Evolutionary conservation across 345 rosid genomes (phyloP), one percentile per base, ranked within the genome.

Genomic region (Stellera chamaejasme): DNA sequence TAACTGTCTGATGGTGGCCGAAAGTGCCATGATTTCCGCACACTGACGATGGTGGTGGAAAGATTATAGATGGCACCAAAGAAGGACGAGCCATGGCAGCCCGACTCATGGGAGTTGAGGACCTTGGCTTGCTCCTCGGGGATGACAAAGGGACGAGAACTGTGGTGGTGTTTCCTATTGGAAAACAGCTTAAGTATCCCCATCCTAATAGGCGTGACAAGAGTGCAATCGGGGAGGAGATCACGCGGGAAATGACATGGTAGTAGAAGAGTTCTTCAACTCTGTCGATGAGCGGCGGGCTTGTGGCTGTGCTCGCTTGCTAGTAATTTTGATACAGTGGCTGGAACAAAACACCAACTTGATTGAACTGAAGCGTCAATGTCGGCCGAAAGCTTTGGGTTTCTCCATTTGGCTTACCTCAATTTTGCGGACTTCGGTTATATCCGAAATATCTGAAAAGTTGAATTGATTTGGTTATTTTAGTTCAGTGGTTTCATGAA

Each of bases 21-120:
- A 85, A 10, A 84, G 75, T n/a, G 83, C 85, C 85, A 79, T 81
- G 73, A 84, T 79, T 16, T 88, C 83, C 15, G n/a, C n/a, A 82
- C 83, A 9, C 85, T 85, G 6, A 84, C 77, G 56, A 81, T 69
- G 32, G 85, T 79, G 52, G 88, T 84, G 51, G 85, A 81, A 32
- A 81, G 84, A 64, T 84, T 84, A 67, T 75, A 84, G 14, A 84
- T 80, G 54, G 81, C 81, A 32, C 82, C 81, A 6, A 73, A 77
- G 61, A 74, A 77, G 25, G 88, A 84, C 2, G 85, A 82, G 11
- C 82, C 82, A 55, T 68, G 7, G 61, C 58, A 65, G n/a, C 75
- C 63, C 10, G 55, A 55, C 48, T 78, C 82, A 8, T 39, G 68
- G 16, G 50, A 43, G 14, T 45, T 58, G 57, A 11, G 16, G 25